Percentiles rank a stretch among this genome's conserved stretches.
Conservation (phyloP, 2,329 filamentous ascomycete genomes). For the Ophiostoma perfectum region DNA sequence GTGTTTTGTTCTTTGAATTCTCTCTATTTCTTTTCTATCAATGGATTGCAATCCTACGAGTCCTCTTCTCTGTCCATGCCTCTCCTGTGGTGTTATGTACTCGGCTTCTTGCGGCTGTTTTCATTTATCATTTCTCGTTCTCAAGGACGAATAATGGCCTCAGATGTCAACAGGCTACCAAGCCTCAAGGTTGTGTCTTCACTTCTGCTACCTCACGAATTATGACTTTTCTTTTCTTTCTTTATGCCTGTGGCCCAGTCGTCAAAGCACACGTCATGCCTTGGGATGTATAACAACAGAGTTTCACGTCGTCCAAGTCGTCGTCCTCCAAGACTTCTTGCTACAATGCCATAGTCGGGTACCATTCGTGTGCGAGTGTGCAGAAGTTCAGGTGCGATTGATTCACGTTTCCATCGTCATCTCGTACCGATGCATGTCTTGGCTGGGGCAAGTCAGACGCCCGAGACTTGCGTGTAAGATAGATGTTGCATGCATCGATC, state of each 20-base stretch:
- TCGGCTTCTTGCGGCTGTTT: background rate
- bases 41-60: background rate
- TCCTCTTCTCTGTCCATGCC: background rate
- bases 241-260: no score
- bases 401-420: background rate
- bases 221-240: no score
- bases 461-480: no score
- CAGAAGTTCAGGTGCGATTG: background rate
- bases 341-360: background rate
- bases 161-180: no score
- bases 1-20: background rate
- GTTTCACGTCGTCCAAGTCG: no score
- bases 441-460: background rate
- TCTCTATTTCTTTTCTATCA: background rate
- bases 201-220: no score
- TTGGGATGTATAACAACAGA: no score
- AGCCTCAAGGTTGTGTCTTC: no score
- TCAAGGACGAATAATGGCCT: no score
- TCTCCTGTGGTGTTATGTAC: background rate
- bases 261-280: no score
- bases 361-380: background rate
- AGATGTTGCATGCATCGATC: background rate
- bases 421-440: background rate
- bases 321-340: no score
- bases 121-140: no score